Base-by-base conservation (phyloP, 148 eudicot genomes). In the Nyssa sinensis region DNA sequence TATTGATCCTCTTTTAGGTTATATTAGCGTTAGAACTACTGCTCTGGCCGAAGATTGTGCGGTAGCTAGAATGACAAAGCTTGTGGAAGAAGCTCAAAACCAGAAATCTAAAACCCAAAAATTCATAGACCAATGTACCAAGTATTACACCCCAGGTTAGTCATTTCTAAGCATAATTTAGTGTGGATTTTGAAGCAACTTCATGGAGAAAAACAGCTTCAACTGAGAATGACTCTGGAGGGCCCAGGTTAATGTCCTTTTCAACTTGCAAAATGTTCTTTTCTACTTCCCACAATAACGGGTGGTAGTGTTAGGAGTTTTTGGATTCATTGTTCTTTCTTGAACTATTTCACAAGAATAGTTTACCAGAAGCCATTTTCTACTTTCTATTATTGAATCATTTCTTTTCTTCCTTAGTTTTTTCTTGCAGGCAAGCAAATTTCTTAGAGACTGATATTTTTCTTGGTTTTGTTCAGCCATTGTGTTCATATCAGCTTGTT, bases 1-100 rank as follows among this genome's bases (percentile, higher is more conserved):
- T 33, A 19, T 53, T 66, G 39, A 33, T 34, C 19, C 23, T 72
- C 7, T 3, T 63, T 19, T 39, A 94, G 98, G 98, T 62, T 94
- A 90, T 78, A 79, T 94, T 25, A 86, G 77, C 44, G 85, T 90
- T 39, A 89, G 73, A 41, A 92, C 98, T 16, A 89, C 89, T 3
- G 88, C 90, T 64, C 80, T 87, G 17, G 89, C 97, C 6, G 90
- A 92, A 72, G 96, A 95, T 64, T 86, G 94, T 72, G 94, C 83
- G 59, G 98, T 95, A 57, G 94, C 97, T 16, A 87, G 81, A 78
- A 87, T 92, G 96, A 90, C 92, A 27, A 92, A 88, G 85, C 86
- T 95, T 33, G 98, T 95, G 17, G 97, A 94, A 89, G 97, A 90
- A 66, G 91, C 98, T 72, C 97, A 94, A 55, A 89, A 81, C 77